Conservation (phyloP, 805 yeast genomes). For the Nakazawaea siamensis region DNA sequence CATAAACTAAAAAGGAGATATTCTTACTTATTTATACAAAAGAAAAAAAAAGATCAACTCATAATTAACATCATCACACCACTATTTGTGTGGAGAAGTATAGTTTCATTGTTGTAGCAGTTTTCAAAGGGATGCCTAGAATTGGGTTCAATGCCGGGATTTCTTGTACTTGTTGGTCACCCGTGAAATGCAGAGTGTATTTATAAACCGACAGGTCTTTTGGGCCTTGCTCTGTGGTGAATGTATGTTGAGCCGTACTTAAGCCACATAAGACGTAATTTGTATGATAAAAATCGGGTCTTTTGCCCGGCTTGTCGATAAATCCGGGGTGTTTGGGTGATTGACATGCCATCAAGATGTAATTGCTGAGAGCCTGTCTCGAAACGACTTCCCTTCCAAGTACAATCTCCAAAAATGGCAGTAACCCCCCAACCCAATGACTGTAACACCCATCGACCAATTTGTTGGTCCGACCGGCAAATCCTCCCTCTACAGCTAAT, state of each 20-base stretch:
- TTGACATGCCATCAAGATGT: constrained; percentile 75
- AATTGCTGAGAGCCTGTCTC: constrained; percentile 52
- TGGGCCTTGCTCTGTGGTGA: too few relatives aligned
- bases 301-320: constrained; percentile 77
- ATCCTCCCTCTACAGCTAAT: constrained; percentile 69
- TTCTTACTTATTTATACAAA: too few relatives aligned
- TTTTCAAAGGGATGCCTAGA: constrained; percentile 45
- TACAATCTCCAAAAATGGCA: constrained; percentile 54
- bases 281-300: constrained; percentile 85
- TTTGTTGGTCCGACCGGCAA: constrained; percentile 86
- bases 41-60: too few relatives aligned
- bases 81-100: too few relatives aligned
- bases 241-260: constrained; percentile 45
- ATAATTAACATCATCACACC: too few relatives aligned
- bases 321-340: constrained; percentile 57
- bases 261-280: constrained; percentile 79
- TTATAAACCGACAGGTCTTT: constrained; percentile 21
- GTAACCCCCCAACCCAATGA: constrained; percentile 87
- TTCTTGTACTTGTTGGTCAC: background rate
- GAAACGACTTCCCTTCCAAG: constrained; percentile 29
- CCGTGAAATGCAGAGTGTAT: constrained; percentile 9
- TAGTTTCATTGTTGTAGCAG: constrained; percentile 19
- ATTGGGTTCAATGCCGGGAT: constrained; percentile 43
- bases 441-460: constrained; percentile 94
- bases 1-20: too few relatives aligned